Base-by-base conservation (phyloP, 2,329 filamentous ascomycete genomes). In the Neofusicoccum laricinum region DNA sequence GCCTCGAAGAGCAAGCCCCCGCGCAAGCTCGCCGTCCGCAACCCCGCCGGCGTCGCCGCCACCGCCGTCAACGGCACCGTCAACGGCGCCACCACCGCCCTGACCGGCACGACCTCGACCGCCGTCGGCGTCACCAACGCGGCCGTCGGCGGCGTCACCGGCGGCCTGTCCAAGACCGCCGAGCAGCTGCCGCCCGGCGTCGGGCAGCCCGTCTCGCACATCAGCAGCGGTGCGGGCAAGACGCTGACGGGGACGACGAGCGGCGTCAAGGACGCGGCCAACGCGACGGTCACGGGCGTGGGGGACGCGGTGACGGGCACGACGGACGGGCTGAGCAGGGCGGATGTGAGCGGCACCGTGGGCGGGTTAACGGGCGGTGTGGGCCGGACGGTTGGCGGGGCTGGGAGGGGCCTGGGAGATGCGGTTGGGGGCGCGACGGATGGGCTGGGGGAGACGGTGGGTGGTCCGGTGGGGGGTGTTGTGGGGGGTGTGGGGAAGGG, bases 221-320 rank as follows among this genome's bases (percentile, higher is more conserved):
- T 80, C 2, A 79, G 77, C 7, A 72, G 75, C 19, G 72, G 71
- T 17, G 72, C 79, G 8, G 79, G 79, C 41, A 79, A 80, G 70
- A 81, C 77, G 4, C 73, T 73, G 3, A 78, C 77, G 0, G 75
- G 73, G 0, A 75, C 77, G 5, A 76, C 76, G 17, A 73, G 75
- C 40, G 77, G 77, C 38, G 64, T 77, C 25, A 78, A 80, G 38
- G 78, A 79, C 64, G 80, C 79, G 4, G 69, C 75, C 6, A 76
- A 75, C 0, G 72, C 72, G 11, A 73, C 78, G 10, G 79, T 78
- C 2, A 76, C 75, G 57, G 79, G 79, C 0, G 64, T 80, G 5
- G 77, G 79, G 36, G 74, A 76, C 4, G 81, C 79, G 0, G 75
- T 80, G 3, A 76, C 74, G 14, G 80, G 81, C 65, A 81, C 80